A percentile compares a stretch with the other conserved stretches of the same genome.
These are phyloP conservation scores for Hypsizygus marmoreus DNA, from an alignment of 768 basidiomycete genomes.

Conservation along the genomic window DNA sequence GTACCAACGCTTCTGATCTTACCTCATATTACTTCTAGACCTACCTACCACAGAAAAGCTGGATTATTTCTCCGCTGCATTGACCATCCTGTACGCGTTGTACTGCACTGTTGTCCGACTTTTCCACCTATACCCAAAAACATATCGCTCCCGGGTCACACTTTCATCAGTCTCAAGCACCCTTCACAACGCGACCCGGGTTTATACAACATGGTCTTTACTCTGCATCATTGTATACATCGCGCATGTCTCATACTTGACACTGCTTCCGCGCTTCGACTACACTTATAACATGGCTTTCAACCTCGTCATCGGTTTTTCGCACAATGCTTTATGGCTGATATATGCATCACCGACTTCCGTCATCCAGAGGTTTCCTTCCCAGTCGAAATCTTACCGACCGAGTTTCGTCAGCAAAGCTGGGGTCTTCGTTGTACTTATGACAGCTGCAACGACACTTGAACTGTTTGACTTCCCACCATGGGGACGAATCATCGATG, in stretches of 20 bases:
- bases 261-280: conserved; percentile 77
- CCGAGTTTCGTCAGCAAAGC: conserved; percentile 57
- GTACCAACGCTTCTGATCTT: no score
- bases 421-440: conserved; percentile 64
- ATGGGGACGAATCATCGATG: conserved; percentile 73
- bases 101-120: conserved; percentile 78
- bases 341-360: conserved; percentile 64
- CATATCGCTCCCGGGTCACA: no score
- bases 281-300: conserved; percentile 93
- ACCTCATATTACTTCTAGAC: conserved; percentile 48
- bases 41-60: conserved; percentile 80
- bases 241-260: conserved; percentile 79
- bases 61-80: conserved; percentile 94
- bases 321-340: conserved; percentile 84
- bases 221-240: conserved; percentile 61
- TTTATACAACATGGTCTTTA: conserved; percentile 44
- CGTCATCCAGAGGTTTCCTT: conserved; percentile 55
- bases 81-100: conserved; percentile 79
- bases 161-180: no score
- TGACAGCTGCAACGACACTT: conserved; percentile 72
- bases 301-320: conserved; percentile 73
- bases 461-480: conserved; percentile 95
- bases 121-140: conserved; percentile 66
- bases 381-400: conserved; percentile 55
- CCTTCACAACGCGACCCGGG: conserved; percentile 15